Conservation (phyloP, 352 stramenopile species). For the Phytopythium sindhum region DNA sequence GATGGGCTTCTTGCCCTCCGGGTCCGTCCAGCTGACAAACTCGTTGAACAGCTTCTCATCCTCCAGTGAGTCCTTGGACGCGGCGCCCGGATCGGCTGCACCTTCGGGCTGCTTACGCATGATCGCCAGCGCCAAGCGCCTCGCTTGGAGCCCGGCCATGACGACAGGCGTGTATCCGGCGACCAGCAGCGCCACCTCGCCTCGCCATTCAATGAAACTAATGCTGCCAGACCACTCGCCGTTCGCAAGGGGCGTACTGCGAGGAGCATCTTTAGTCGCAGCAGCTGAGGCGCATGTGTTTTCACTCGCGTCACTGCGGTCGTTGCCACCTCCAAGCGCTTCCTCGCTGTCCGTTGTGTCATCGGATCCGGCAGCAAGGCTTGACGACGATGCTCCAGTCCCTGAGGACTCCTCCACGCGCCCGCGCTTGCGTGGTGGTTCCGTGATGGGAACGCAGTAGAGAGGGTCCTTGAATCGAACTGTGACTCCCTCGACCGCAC, state of each 20-base stretch:
- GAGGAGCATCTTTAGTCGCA: slow-evolving; percentile 4
- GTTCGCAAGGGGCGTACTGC: slow-evolving; percentile 44
- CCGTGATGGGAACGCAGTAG: slow-evolving; percentile 62
- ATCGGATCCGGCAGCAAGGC: slow-evolving; percentile 1
- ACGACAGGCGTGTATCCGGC: slow-evolving; percentile 72
- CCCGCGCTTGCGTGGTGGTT: slow-evolving; percentile 66
- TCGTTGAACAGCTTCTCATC: slow-evolving; percentile 84
- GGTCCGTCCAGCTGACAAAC: slow-evolving; percentile 74
- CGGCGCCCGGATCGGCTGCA: slow-evolving; percentile 7
- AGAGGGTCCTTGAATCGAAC: slow-evolving; percentile 78
- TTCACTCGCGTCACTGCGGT: slow-evolving; percentile 19
- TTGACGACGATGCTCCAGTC: background rate
- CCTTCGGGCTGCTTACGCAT: slow-evolving; percentile 49
- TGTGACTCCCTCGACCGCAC: slow-evolving; percentile 71
- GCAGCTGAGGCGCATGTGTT: slow-evolving; percentile 13
- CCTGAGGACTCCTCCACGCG: slow-evolving; percentile 40
- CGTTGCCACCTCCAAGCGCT: slow-evolving; percentile 6
- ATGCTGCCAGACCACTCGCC: slow-evolving; percentile 76
- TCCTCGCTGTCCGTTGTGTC: slow-evolving; percentile 20
- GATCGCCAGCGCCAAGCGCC: slow-evolving; percentile 65
- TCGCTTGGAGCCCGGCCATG: slow-evolving; percentile 74
- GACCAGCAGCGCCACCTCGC: slow-evolving; percentile 73
- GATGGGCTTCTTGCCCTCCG: slow-evolving; percentile 64
- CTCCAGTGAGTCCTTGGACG: slow-evolving; percentile 40
- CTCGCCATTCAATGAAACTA: slow-evolving; percentile 85